A percentile compares a stretch with the other conserved stretches of the same genome.
Evolutionary conservation across 2,329 filamentous ascomycete genomes (phyloP).

Genomic region (Trichoderma sp.): DNA sequence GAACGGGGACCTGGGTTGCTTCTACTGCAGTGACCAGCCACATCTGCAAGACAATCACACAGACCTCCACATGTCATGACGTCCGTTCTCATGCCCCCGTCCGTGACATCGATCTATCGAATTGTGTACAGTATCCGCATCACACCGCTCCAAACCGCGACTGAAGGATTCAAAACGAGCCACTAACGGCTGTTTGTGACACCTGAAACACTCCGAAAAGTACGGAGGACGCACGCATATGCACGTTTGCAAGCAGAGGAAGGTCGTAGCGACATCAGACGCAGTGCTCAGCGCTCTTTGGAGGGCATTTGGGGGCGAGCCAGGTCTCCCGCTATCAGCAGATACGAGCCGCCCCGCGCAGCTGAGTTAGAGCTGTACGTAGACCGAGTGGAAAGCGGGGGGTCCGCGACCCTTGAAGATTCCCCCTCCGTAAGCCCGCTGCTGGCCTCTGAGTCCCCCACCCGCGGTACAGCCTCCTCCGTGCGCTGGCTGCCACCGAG

Average conservation of each 20-base stretch:
- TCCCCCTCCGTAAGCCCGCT: constrained; percentile 11
- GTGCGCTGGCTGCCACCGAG: not conserved
- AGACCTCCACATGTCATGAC: not conserved
- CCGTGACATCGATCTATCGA: not conserved
- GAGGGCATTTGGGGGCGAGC: not conserved
- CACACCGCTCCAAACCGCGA: not conserved
- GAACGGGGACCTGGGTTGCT: not conserved
- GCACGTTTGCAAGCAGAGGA: constrained; percentile 10
- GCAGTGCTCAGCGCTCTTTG: not conserved
- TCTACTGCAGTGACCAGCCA: not conserved
- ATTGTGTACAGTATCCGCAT: not conserved
- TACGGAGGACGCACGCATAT: not conserved
- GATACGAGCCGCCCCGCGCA: not conserved
- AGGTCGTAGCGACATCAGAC: constrained; percentile 1
- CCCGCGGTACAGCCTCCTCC: not conserved
- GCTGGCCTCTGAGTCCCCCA: not conserved
- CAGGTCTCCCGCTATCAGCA: constrained; percentile 5
- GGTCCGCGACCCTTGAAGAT: not conserved
- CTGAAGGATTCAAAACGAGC: not conserved
- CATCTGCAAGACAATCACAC: not conserved
- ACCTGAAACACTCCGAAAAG: not conserved
- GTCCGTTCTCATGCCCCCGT: not conserved
- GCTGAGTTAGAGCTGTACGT: constrained; percentile 7
- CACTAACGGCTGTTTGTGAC: not conserved
- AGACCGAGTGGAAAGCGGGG: constrained; percentile 14